Conservation (phyloP, 2,329 filamentous ascomycete genomes). For the Corinectria fuckeliana region DNA sequence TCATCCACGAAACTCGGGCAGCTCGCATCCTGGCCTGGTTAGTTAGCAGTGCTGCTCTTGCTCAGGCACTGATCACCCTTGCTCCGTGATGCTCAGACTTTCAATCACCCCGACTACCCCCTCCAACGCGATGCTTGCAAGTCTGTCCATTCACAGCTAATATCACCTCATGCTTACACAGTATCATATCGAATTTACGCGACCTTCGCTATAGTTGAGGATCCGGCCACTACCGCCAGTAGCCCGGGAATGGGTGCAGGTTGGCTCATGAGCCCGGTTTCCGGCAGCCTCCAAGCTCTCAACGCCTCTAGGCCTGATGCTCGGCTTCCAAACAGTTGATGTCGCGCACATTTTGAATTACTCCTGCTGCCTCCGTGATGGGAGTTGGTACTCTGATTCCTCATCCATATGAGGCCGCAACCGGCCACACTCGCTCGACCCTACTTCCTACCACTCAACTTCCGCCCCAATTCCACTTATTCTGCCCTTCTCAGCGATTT, state of each 20-base stretch:
- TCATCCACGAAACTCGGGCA: neutral
- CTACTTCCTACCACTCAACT: no score
- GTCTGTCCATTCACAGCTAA: neutral
- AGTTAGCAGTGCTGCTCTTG: slow-evolving; percentile 5
- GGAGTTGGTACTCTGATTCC: neutral
- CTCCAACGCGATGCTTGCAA: neutral
- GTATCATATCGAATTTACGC: neutral
- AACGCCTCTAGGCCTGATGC: neutral
- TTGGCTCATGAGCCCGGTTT: neutral
- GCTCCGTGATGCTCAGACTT: neutral
- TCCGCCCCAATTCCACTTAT: no score
- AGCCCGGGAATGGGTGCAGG: neutral
- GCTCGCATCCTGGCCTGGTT: slow-evolving; percentile 1
- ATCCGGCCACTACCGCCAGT: neutral
- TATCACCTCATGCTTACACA: neutral
- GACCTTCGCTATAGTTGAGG: neutral
- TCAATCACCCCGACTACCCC: neutral
- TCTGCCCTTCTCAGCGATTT: no score
- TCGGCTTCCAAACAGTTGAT: neutral
- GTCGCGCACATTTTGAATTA: neutral
- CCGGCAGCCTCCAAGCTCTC: neutral
- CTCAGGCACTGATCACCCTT: slow-evolving; percentile 6
- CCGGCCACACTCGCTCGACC: no score
- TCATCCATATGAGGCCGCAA: neutral
- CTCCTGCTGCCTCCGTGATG: neutral